Percentiles rank a stretch among this genome's conserved stretches.
phyloP scores from a whole-genome alignment of 1,284 basidiomycete genomes.

The Stygiomarasmius scandens region DNA sequence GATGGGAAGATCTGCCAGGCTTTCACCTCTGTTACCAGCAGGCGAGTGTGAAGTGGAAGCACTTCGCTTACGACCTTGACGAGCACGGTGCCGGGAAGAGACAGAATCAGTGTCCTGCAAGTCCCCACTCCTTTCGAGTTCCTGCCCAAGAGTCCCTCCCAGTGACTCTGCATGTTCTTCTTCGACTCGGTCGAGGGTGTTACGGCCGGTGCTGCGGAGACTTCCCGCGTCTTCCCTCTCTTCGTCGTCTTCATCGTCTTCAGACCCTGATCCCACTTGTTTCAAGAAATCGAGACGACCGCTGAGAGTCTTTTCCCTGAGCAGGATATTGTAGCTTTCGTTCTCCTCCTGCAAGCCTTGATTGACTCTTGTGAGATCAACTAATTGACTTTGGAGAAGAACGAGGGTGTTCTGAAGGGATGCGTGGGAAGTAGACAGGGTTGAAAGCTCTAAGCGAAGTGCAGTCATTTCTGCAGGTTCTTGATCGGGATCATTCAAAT shows the following conservation, averaged over 20 bases:
- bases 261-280: conserved; percentile 44
- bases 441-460: conserved; percentile 76
- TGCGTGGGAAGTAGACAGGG: conserved; percentile 76
- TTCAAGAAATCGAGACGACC: conserved; percentile 77
- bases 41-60: conserved; percentile 50
- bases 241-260: conserved; percentile 48
- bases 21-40: conserved; percentile 61
- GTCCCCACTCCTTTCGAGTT: conserved; percentile 38
- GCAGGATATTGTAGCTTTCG: conserved; percentile 90
- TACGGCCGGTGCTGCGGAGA: conserved; percentile 57
- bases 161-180: conserved; percentile 42
- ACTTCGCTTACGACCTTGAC: conserved; percentile 51
- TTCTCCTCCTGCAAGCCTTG: conserved; percentile 88
- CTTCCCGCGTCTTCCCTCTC: conserved; percentile 50
- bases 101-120: conserved; percentile 38
- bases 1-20: conserved; percentile 78
- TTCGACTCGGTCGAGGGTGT: conserved; percentile 58
- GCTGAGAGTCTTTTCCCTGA: conserved; percentile 86
- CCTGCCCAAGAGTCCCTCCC: conserved; percentile 37
- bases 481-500: conserved; percentile 61
- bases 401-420: conserved; percentile 78
- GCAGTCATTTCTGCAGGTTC: conserved; percentile 86
- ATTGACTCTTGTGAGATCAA: conserved; percentile 80
- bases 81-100: conserved; percentile 41
- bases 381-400: conserved; percentile 74